Evolutionary conservation across 1,284 basidiomycete genomes (phyloP), one percentile per base, ranked within the genome.

Genomic region (Ustilago sp.): DNA sequence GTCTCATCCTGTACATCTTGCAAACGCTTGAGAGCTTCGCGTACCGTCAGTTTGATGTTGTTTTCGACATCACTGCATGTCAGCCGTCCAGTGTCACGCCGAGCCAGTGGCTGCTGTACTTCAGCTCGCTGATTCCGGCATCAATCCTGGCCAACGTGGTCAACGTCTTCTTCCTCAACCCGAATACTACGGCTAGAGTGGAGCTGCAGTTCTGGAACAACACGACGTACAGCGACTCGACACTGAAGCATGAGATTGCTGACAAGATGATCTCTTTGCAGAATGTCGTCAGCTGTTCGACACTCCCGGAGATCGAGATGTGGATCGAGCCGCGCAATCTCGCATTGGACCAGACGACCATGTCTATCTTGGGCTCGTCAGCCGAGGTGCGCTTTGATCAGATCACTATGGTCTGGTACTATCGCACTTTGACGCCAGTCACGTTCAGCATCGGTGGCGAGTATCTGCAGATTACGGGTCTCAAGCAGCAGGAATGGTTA

Each of bases 1-100:
- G 94, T 3, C 86, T 98, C 43, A 91, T 94, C 38, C 62, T 79
- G 39, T 76, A 82, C 57, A 59, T 78, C 32, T 56, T 84, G 2
- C 71, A 80, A 61, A 66, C 75, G 32, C 68, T 84, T 38, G 77
- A 83, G 50, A 55, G 45, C 1, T 75, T 72, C 38, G 56, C 65
- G 2, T 60, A 67, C 32, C 71, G 74, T 19, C 72, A 70, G 19
- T 84, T 76, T 35, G 82, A 84, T 56, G 56, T 82, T n/a, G 58
- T 80, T 50, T 15, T 83, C 31, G 81, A 84, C 54, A 59, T 63
- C 31, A 84, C 82, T 3, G 77, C 70, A n/a, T 70, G 74, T 41
- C 60, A 63, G 39, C 70, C 74, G 3, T 63, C 59, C 17, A 77
- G 82, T 54, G 63, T 78, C 31, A 74, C 75, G 36, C 81, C 82